These are phyloP conservation scores for Penicillium goetzii DNA, from an alignment of 495 filamentous ascomycete genomes.

Conservation along the genomic window DNA sequence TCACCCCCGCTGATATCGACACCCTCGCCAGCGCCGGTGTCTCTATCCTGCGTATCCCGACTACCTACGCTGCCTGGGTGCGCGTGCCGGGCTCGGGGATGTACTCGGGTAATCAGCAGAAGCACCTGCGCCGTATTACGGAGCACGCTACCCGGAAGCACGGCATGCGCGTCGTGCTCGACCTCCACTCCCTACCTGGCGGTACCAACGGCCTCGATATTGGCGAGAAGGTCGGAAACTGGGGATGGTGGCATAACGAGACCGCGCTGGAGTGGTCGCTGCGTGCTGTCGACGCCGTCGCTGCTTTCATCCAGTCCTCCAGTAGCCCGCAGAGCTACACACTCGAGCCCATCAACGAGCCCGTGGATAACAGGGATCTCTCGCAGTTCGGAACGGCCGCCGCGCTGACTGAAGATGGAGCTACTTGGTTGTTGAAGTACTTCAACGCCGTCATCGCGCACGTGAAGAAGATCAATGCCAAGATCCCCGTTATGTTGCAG, in stretches of 20 bases:
- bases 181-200: constrained; percentile 39
- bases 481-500: constrained; percentile 37
- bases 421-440: constrained; percentile 35
- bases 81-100: constrained; percentile 35
- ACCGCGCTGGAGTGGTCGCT: constrained; percentile 35
- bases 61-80: constrained; percentile 35
- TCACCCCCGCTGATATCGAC: constrained; percentile 36
- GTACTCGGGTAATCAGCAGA: constrained; percentile 35
- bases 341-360: constrained; percentile 38
- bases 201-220: constrained; percentile 36
- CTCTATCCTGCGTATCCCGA: constrained; percentile 37
- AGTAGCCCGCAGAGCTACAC: constrained; percentile 31
- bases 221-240: constrained; percentile 35
- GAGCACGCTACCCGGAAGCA: constrained; percentile 34
- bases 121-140: constrained; percentile 32
- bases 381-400: constrained; percentile 35
- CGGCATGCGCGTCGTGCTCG: constrained; percentile 38
- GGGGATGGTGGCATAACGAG: constrained; percentile 36
- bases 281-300: constrained; percentile 30
- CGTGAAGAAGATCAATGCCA: constrained; percentile 23
- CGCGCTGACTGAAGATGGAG: constrained; percentile 32
- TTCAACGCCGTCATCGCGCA: constrained; percentile 29
- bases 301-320: constrained; percentile 33
- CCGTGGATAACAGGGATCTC: constrained; percentile 33
- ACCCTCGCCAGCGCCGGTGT: constrained; percentile 30